These are phyloP conservation scores for Rhododendron kiyosumense DNA, from an alignment of 148 eudicot species.

Conservation along the genomic window DNA sequence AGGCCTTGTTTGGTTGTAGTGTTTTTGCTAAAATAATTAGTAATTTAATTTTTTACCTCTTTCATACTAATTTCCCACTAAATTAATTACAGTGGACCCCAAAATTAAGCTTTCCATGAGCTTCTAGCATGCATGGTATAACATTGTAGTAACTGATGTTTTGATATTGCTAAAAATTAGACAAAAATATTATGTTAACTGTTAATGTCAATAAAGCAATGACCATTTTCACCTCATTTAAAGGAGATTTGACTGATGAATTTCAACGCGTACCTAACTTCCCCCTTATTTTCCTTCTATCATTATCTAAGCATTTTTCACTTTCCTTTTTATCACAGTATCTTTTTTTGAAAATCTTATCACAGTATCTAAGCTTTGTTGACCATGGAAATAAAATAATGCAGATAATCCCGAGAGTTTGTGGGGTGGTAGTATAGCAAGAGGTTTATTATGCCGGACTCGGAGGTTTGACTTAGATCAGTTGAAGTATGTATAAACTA, in stretches of 20 bases:
- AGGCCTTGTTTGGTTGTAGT: neutral
- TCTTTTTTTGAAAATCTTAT: neutral
- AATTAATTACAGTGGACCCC: no score
- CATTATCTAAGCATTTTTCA: neutral
- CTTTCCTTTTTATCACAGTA: neutral
- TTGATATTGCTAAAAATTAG: no score
- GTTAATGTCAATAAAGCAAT: neutral
- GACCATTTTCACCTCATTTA: neutral
- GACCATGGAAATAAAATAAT: neutral
- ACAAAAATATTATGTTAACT: no score
- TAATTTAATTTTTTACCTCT: no score
- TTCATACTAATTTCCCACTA: no score
- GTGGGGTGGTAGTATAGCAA: no score
- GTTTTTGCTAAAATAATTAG: no score
- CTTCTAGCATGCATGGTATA: neutral
- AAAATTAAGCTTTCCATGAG: neutral
- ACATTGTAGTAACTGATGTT: neutral
- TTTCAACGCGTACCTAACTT: neutral
- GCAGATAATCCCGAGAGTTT: neutral
- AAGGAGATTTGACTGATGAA: neutral
- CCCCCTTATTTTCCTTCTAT: neutral
- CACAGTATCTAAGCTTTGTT: neutral
- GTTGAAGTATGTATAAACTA: neutral
- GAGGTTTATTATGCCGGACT: neutral
- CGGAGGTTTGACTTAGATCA: no score